Conservation (phyloP, 139 green algal species). For the Coelastrella sp. region DNA sequence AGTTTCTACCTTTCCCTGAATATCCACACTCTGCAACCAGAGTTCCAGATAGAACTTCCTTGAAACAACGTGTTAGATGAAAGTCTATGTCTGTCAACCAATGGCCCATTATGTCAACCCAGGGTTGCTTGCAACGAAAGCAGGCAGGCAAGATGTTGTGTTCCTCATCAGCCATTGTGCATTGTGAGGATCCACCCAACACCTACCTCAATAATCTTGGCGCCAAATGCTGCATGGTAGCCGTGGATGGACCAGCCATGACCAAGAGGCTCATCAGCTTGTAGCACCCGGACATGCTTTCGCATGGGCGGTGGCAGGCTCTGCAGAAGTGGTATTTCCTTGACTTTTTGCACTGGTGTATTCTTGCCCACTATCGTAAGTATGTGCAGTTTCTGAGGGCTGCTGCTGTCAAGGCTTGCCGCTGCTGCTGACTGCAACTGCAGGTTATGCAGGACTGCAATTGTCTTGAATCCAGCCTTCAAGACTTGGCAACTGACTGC, state of each 20-base stretch:
- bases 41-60: too few species aligned
- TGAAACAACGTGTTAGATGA: too few species aligned
- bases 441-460: not conserved
- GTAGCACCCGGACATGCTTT: not conserved
- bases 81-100: too few species aligned
- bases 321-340: not conserved
- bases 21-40: too few species aligned
- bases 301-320: not conserved
- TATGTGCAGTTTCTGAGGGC: not conserved
- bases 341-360: not conserved
- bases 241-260: not conserved
- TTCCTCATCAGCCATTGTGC: not conserved
- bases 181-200: not conserved
- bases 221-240: conserved; percentile 17
- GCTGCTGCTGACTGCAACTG: not conserved
- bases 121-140: not conserved
- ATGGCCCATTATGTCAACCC: too few species aligned
- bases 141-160: not conserved
- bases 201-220: conserved; percentile 7
- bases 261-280: not conserved
- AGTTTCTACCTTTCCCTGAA: too few species aligned
- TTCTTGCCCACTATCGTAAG: not conserved
- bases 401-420: not conserved
- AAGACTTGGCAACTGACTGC: too few species aligned
- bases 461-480: too few species aligned